A percentile compares a stretch with the other conserved stretches of the same genome.
Conservation (phyloP, 2,329 filamentous ascomycete species). For the Cercospora canescens region DNA sequence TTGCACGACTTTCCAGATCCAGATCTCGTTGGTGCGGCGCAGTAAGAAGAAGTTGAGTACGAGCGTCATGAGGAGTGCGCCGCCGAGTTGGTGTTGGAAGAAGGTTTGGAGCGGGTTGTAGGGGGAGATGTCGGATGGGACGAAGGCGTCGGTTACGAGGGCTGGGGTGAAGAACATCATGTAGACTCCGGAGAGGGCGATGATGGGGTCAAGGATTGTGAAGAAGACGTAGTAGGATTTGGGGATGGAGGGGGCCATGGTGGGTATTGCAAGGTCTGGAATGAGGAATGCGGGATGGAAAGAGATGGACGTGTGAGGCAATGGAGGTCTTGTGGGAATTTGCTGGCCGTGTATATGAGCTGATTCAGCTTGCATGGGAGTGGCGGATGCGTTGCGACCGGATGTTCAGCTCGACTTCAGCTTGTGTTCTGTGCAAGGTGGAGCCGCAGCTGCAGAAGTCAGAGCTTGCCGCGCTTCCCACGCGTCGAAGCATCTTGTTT, state of each 20-base stretch:
- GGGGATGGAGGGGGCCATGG: not conserved
- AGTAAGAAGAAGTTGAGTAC: conserved; percentile 20
- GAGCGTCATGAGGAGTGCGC: conserved; percentile 15
- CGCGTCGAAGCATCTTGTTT: too few relatives aligned
- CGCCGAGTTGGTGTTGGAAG: conserved; percentile 22
- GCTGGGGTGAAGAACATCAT: conserved; percentile 19
- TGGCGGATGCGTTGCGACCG: not conserved
- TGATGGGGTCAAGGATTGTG: conserved; percentile 17
- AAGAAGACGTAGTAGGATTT: conserved; percentile 21
- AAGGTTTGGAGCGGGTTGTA: conserved; percentile 13
- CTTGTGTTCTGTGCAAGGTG: not conserved
- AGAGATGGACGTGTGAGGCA: not conserved
- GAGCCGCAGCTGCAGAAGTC: not conserved
- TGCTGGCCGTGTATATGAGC: not conserved
- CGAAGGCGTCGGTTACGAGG: conserved; percentile 11
- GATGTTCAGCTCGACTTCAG: not conserved
- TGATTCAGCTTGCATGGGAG: not conserved
- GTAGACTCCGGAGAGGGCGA: conserved; percentile 19
- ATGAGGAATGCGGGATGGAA: not conserved
- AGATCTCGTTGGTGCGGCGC: conserved; percentile 16
- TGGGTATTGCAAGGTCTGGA: not conserved
- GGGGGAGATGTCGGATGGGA: conserved; percentile 13
- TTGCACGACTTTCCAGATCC: conserved; percentile 23
- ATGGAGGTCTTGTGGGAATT: not conserved
- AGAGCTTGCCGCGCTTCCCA: not conserved